Base-by-base conservation (phyloP, 352 stramenopile species). In the Globisporangium okanoganense region DNA sequence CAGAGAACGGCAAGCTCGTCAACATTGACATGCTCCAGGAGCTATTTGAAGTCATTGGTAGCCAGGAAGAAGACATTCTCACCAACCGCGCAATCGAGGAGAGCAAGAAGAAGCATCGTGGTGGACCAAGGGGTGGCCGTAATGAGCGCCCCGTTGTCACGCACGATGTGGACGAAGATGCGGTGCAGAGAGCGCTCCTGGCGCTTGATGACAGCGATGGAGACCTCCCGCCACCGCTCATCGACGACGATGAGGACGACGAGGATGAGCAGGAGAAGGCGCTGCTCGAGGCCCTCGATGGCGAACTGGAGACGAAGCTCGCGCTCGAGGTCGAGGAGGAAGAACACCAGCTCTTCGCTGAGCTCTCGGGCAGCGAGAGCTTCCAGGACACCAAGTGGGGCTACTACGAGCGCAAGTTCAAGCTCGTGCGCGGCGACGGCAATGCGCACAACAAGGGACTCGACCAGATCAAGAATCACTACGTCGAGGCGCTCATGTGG, bases 51-150 rank as follows among this genome's bases (percentile, higher is more conserved):
- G 87, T 88, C 0, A 98, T 99, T 67, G 97, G 96, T 29, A 81
- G 73, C 41, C 90, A 95, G 48, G 96, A 99, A 72, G 93, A 97
- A 36, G 93, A 98, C 54, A 98, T 98, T 60, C 78, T 99, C 10
- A 86, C 77, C 6, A 78, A 86, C 27, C 81, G 85, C 24, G 71
- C 79, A 0, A 67, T 81, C 36, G 81, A 92, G 58, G 79, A 92
- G 56, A 73, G 61, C 14, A 73, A 79, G 49, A 75, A 78, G 52
- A 45, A 56, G 25, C 70, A 62, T 31, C 61, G 69, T 29, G 60
- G 67, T 5, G 64, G 48, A 38, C 48, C 48, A n/a, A 25, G 48
- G 16, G 48, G 66, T 29, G 56, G 72, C 35, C 56, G 71, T 24
- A 50, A 74, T 58, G 45, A 65, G 25, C 12, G 55, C n/a, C 43